Evolutionary conservation across 2,329 filamentous ascomycete genomes (phyloP).

Genomic region (Raffaelea deltoideospora): DNA sequence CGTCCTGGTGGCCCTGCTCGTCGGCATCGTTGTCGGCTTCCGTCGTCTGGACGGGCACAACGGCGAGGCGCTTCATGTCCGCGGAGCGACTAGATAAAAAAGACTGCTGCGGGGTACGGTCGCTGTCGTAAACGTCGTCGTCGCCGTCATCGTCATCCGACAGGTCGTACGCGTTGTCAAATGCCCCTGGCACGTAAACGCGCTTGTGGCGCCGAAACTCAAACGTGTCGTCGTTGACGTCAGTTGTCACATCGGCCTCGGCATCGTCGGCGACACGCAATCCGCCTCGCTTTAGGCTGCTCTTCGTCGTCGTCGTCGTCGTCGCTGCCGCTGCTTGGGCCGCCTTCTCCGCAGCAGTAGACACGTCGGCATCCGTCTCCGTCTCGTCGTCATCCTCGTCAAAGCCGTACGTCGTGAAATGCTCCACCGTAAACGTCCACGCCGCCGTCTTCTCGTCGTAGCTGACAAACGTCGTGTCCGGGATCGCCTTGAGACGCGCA

Average conservation of each 20-base stretch:
- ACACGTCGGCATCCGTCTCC: constrained; percentile 31
- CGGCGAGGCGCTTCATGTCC: constrained; percentile 51
- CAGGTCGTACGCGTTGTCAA: constrained; percentile 48
- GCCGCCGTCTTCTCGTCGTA: constrained; percentile 69
- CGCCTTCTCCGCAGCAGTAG: constrained; percentile 1
- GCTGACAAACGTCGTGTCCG: constrained; percentile 64
- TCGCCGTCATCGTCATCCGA: constrained; percentile 44
- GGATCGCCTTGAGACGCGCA: constrained; percentile 62
- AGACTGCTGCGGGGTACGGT: constrained; percentile 50
- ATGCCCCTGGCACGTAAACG: constrained; percentile 59
- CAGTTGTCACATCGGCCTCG: constrained; percentile 12
- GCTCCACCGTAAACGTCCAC: constrained; percentile 88
- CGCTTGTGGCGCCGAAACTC: constrained; percentile 33
- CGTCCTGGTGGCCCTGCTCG: constrained; percentile 62
- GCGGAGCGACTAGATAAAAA: constrained; percentile 89
- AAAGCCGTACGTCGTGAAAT: constrained; percentile 91
- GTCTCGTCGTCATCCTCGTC: constrained; percentile 64
- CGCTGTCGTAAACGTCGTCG: constrained; percentile 28
- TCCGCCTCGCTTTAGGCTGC: no score
- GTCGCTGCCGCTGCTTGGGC: no score
- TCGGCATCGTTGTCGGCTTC: constrained; percentile 52
- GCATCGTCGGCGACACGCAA: constrained; percentile 8
- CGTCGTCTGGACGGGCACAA: constrained; percentile 31
- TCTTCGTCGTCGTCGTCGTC: constrained; percentile 17
- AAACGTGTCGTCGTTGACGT: constrained; percentile 35